Base-by-base conservation (phyloP, 805 yeast species). In the Candida namnaoensis region DNA sequence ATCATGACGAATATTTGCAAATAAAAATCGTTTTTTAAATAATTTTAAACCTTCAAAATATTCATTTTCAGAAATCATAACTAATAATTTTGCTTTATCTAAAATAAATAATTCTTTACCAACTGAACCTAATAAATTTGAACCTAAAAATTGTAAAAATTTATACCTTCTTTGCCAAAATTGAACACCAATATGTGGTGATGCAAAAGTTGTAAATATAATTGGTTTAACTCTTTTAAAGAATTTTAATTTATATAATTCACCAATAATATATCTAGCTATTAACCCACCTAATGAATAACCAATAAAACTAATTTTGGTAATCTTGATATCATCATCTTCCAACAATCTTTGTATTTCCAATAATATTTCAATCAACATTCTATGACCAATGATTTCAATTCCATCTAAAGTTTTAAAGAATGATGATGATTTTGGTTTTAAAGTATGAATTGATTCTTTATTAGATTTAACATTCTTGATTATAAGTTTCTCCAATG, bases 241-340 rank as follows among this genome's bases (percentile, higher is more conserved):
- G 55, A 71, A 74, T 45, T 64, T 69, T 50, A 65, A 72, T 46
- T 68, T 80, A 60, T 58, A 73, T 47, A 79, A 65, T 37, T 82
- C 68, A 2, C 97, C 97, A 38, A 88, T 69, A 25, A 88, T 80
- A 57, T 86, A 88, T 39, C 97, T 67, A 0, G 88, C 70, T 30
- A 91, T 77, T 32, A 90, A 62, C 0, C 98, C 98, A 23, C 98
- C 97, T 44, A 91, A 64, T 0, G 96, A 86, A 58, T 90, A 91
- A 0, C 98, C 96, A 3, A 86, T 71, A 35, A 91, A 67, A 46
- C 95, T 84, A 39, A 91, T 73, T 49, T 78, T 71, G 12, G 66
- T 61, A 52, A 74, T 61, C 24, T 54, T 42, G 39, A 61, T 49
- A 42, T 52, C 52, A 37, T 61, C 42, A 10, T 64, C 62, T 13